Percentiles rank a stretch among this genome's conserved stretches.
phyloP scores from a whole-genome alignment of 305 asterid genomes.

The Withania somnifera region DNA sequence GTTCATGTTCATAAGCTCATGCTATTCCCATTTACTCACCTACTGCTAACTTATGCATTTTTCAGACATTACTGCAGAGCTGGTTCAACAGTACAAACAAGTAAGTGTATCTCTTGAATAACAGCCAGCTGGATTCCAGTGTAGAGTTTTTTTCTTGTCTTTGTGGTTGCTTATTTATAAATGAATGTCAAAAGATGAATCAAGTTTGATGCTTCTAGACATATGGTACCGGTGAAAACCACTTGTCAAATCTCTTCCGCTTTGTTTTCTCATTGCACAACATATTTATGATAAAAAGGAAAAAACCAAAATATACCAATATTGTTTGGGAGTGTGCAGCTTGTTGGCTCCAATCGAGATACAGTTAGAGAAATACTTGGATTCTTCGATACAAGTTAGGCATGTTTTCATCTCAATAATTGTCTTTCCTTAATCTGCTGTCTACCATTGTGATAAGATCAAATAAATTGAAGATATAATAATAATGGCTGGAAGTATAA shows the following conservation, averaged over 20 bases:
- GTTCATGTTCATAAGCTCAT: neutral
- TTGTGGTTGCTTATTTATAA: neutral
- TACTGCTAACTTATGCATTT: neutral
- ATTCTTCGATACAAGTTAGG: neutral
- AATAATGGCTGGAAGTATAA: neutral
- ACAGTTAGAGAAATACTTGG: neutral
- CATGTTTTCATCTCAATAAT: neutral
- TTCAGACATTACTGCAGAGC: slow-evolving; percentile 72
- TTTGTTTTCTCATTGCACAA: neutral
- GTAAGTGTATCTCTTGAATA: slow-evolving; percentile 28
- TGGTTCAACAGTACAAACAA: slow-evolving; percentile 53
- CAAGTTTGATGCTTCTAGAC: neutral
- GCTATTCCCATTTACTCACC: neutral
- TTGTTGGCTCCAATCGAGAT: neutral
- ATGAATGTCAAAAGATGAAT: neutral
- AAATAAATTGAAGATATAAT: neutral
- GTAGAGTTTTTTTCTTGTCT: neutral
- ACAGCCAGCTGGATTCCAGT: neutral
- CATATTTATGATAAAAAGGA: neutral
- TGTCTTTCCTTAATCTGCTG: neutral
- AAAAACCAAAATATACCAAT: neutral
- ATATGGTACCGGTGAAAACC: neutral
- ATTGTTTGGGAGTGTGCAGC: neutral
- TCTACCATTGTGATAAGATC: neutral
- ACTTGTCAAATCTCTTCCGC: neutral